A percentile compares a stretch with the other conserved stretches of the same genome.
Evolutionary conservation across 306 rosid species (phyloP).

Genomic region (Bauhinia variegata): DNA sequence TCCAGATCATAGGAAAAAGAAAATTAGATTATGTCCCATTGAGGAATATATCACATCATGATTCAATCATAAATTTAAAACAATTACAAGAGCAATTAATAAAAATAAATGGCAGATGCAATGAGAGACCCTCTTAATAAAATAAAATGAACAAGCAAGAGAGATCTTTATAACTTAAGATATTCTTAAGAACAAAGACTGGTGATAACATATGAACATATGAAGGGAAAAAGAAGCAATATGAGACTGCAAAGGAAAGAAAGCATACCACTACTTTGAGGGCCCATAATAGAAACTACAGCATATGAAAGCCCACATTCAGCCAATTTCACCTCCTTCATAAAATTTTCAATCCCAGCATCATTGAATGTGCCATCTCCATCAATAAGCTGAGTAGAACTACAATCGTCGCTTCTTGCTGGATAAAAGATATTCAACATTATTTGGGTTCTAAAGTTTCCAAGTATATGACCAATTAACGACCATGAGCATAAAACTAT

Average conservation of each 20-base stretch:
- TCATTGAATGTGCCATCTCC: conserved; percentile 87
- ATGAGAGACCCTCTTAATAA: not conserved
- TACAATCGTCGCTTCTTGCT: conserved; percentile 52
- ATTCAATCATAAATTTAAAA: conserved; percentile 5
- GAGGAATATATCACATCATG: not conserved
- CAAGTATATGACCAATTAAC: conserved; percentile 9
- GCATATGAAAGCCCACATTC: conserved; percentile 99
- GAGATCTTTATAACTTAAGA: conserved; percentile 20
- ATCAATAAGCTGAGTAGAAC: conserved; percentile 91
- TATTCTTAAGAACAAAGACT: conserved; percentile 8
- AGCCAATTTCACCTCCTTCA: conserved; percentile 76
- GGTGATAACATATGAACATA: not conserved
- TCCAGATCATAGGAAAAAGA: conserved; percentile 32
- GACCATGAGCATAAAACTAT: conserved; percentile 12
- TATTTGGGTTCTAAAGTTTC: conserved; percentile 20
- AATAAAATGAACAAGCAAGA: conserved; percentile 11
- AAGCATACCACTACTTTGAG: conserved; percentile 95
- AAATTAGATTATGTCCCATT: conserved; percentile 5
- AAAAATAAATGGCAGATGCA: conserved; percentile 26
- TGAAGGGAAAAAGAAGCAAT: conserved; percentile 5
- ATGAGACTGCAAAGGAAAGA: conserved; percentile 35
- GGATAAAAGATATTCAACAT: conserved; percentile 37
- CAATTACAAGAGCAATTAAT: conserved; percentile 14
- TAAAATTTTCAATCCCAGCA: conserved; percentile 68
- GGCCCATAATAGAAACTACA: conserved; percentile 95